A percentile compares a stretch with the other conserved stretches of the same genome.
These are phyloP conservation scores for Backusella parvicylindrica DNA, from an alignment of 192 early-diverging fungal genomes.

Conservation along the genomic window DNA sequence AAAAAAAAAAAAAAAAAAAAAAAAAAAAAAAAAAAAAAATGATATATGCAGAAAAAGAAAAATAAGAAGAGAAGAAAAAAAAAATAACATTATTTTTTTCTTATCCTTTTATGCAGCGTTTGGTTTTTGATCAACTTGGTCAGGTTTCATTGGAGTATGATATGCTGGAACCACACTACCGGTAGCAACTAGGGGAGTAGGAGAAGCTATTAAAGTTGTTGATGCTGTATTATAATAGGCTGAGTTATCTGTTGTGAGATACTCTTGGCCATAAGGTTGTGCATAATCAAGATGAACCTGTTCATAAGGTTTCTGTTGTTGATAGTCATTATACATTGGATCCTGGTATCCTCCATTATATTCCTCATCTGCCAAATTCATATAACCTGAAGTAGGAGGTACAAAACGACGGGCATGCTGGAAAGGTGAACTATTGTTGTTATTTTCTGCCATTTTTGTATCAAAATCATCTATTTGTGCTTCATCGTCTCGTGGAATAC, in stretches of 20 bases:
- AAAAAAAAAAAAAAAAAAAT: not conserved
- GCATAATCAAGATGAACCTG: conserved; percentile 1
- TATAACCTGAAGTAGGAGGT: conserved; percentile 13
- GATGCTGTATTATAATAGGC: not conserved
- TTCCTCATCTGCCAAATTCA: conserved; percentile 20
- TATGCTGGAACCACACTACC: not conserved
- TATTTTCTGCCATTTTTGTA: conserved; percentile 17
- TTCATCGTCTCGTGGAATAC: conserved; percentile 6
- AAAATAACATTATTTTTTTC: too few relatives aligned
- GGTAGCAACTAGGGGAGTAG: not conserved
- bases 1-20: too few relatives aligned
- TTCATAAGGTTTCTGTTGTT: not conserved
- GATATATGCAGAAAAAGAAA: not conserved
- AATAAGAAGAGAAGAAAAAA: not conserved
- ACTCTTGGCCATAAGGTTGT: not conserved
- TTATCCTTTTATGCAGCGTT: not conserved
- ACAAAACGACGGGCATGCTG: conserved; percentile 17
- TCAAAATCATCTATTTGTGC: conserved; percentile 12
- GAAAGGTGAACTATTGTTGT: conserved; percentile 9
- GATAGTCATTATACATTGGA: not conserved
- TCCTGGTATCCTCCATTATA: not conserved
- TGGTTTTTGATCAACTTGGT: conserved; percentile 6
- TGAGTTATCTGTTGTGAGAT: not conserved
- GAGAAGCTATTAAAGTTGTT: not conserved
- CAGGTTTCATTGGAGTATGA: not conserved